These are phyloP conservation scores for Ustilago shanxiensis DNA, from an alignment of 1,284 basidiomycete genomes.

Conservation along the genomic window DNA sequence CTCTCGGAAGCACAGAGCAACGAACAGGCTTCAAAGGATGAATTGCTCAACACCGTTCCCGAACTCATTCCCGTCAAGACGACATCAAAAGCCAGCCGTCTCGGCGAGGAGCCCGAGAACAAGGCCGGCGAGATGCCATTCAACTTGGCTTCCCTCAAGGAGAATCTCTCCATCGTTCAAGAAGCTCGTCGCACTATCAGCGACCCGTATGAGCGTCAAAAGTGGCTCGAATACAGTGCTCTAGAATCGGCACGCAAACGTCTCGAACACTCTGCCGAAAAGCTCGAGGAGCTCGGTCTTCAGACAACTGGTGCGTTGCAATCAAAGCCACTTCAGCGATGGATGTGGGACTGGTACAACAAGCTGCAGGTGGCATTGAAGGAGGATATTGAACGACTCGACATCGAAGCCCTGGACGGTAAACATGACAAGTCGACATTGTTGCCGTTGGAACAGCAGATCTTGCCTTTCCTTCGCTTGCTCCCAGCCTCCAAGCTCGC, in stretches of 20 bases:
- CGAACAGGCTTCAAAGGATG: conserved; percentile 10
- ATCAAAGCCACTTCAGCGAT: conserved; percentile 60
- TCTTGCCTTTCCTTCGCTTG: conserved; percentile 79
- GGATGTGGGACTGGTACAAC: conserved; percentile 70
- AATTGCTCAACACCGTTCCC: conserved; percentile 37
- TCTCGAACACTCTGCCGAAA: conserved; percentile 56
- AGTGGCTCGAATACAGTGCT: conserved; percentile 67
- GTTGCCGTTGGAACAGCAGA: conserved; percentile 51
- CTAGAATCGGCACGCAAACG: conserved; percentile 65
- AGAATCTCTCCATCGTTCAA: conserved; percentile 62
- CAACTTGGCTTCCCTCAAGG: conserved; percentile 61
- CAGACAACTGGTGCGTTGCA: conserved; percentile 54
- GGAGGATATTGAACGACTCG: conserved; percentile 50
- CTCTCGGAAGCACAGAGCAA: conserved; percentile 30
- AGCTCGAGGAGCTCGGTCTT: conserved; percentile 61
- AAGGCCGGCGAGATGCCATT: conserved; percentile 55
- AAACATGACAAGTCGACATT: conserved; percentile 16
- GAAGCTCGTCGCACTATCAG: conserved; percentile 52
- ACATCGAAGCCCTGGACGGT: conserved; percentile 4
- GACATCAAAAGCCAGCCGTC: conserved; percentile 35
- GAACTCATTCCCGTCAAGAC: conserved; percentile 57
- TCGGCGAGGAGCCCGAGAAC: conserved; percentile 35
- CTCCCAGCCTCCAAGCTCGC: conserved; percentile 85
- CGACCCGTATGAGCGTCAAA: conserved; percentile 67
- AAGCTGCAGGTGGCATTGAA: conserved; percentile 53